Evolutionary conservation across 2,329 filamentous ascomycete species (phyloP), one percentile per base, ranked within the genome.

Genomic region (Amauroascus niger): DNA sequence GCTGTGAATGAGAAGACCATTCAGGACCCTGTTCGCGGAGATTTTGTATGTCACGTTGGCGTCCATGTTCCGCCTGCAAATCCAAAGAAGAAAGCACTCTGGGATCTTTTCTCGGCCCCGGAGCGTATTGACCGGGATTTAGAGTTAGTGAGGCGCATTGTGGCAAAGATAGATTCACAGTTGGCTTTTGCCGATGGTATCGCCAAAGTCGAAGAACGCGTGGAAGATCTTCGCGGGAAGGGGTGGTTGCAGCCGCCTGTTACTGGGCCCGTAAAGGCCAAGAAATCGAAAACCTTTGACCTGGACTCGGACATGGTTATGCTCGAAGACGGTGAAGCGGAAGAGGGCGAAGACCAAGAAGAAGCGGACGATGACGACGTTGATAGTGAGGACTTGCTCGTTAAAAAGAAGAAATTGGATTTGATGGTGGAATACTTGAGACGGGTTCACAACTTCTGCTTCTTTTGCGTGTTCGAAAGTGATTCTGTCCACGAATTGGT

Each of bases 401-500:
- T 84, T 39, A 93, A 95, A 77, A 97, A 97, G 79, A 97, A 98
- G 76, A 90, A 93, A 65, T 81, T 98, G 48, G 93, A 98, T 71
- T 77, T 98, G 33, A 79, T 95, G 69, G 93, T 97, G 51, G 93
- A 98, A 72, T 98, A 98, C 68, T 79, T 98, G 56, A 88, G 93
- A 50, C 84, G 93, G 14, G 93, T 98, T 50, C 95, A 94, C 78
- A 96, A 93, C 72, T 97, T 98, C 73, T 98, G 93, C 75, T 96
- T 98, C 76, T 98, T 97, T 75, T 98, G 93, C 68, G 94, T 98
- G 4, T 97, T 98, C 62, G 93, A 98, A 71, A 93, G 89, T 65
- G 93, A 98, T 69, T 97, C 91, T 0, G 84, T 97, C 20, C 93
- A 98, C 65, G 93, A 98, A 71, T 77, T 98, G 60, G 90, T 88